Conservation (phyloP, 306 rosid genomes). For the Quercus engelmannii region DNA sequence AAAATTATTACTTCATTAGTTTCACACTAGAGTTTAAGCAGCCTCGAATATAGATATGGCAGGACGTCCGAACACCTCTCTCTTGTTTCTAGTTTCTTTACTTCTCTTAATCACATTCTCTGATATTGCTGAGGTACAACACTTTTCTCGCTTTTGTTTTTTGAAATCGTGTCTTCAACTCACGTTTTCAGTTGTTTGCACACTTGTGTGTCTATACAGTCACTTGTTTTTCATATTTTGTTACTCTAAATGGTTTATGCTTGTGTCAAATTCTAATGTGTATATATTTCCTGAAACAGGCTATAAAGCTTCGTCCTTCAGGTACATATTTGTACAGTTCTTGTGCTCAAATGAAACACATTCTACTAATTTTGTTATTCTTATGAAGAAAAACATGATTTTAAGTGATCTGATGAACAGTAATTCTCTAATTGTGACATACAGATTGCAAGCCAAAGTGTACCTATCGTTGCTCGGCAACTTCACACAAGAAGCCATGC, state of each 20-base stretch:
- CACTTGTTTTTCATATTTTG: too few species aligned
- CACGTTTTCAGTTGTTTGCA: too few species aligned
- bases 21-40: background rate
- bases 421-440: background rate
- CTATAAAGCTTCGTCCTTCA: slow-evolving; percentile 45
- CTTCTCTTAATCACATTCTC: slow-evolving; percentile 62
- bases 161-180: background rate
- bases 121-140: slow-evolving; percentile 48
- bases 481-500: slow-evolving; percentile 93
- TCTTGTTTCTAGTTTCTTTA: slow-evolving; percentile 42
- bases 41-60: slow-evolving; percentile 24
- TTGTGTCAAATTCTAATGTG: slow-evolving; percentile 3
- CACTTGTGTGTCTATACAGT: too few species aligned
- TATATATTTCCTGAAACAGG: slow-evolving; percentile 31
- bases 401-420: background rate
- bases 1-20: background rate
- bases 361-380: background rate
- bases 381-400: background rate
- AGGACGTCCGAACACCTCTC: slow-evolving; percentile 31
- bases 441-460: slow-evolving; percentile 72
- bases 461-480: slow-evolving; percentile 67
- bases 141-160: background rate
- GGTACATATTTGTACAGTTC: slow-evolving; percentile 26
- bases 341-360: background rate
- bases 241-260: background rate